phyloP scores from a whole-genome alignment of 768 basidiomycete genomes.

The Auricularia sp. region DNA sequence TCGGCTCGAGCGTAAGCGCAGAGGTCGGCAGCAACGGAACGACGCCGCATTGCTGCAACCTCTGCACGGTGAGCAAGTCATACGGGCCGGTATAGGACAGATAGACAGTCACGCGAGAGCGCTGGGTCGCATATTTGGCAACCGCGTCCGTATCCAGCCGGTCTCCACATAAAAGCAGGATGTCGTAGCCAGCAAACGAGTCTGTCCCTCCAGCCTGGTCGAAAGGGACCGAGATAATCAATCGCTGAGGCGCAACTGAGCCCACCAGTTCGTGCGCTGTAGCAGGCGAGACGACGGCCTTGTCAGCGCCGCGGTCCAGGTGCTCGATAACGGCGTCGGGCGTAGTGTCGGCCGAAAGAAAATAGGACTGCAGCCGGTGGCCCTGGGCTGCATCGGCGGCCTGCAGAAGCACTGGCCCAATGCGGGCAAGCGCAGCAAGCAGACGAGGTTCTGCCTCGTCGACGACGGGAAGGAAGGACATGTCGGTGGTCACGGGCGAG shows the following conservation, averaged over 20 bases:
- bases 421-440: constrained; percentile 52
- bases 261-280: constrained; percentile 53
- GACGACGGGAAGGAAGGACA: constrained; percentile 48
- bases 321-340: constrained; percentile 48
- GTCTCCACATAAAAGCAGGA: constrained; percentile 59
- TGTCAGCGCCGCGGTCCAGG: constrained; percentile 74
- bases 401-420: constrained; percentile 59
- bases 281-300: constrained; percentile 64
- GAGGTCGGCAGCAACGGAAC: constrained; percentile 63
- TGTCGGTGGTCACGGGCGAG: neutral
- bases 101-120: constrained; percentile 44
- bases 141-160: constrained; percentile 71
- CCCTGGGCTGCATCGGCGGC: constrained; percentile 23
- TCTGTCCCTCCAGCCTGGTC: constrained; percentile 49
- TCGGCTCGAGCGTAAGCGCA: constrained; percentile 49
- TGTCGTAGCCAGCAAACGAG: constrained; percentile 42
- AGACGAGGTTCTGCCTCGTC: constrained; percentile 34
- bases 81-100: constrained; percentile 40
- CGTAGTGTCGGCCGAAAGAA: constrained; percentile 46
- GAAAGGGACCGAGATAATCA: constrained; percentile 69
- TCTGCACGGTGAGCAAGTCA: constrained; percentile 1
- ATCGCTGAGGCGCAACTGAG: constrained; percentile 56
- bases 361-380: constrained; percentile 29
- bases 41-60: constrained; percentile 47
- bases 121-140: constrained; percentile 17